Percentiles rank a stretch among this genome's conserved stretches.
Evolutionary conservation across 441 rosid species (phyloP).

Genomic region (Codiaeum variegatum): DNA sequence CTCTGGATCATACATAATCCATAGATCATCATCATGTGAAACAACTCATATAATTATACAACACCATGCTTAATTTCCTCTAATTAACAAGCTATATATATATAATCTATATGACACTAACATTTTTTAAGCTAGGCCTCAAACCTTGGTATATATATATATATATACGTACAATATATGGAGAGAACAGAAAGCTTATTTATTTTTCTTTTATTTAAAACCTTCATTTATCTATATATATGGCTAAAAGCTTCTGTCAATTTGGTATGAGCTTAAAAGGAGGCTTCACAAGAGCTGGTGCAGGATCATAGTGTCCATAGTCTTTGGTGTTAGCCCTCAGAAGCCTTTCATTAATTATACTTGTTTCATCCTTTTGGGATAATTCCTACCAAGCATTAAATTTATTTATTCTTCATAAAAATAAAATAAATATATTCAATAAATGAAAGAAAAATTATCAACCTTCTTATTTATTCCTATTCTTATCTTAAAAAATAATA

Average conservation of each 20-base stretch:
- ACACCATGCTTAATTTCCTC: not conserved
- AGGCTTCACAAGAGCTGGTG: constrained; percentile 74
- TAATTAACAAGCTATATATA: not conserved
- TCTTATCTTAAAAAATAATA: not conserved
- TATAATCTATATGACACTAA: not conserved
- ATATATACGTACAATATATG: constrained; percentile 8
- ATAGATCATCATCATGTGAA: not conserved
- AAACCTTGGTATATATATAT: constrained; percentile 22
- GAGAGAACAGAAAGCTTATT: not conserved
- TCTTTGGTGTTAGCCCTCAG: constrained; percentile 54
- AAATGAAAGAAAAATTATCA: too few species aligned
- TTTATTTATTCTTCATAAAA: too few species aligned
- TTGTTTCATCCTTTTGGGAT: constrained; percentile 14
- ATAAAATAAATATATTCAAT: too few species aligned
- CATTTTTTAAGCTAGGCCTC: not conserved
- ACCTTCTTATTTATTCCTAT: too few species aligned
- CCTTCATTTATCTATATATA: not conserved
- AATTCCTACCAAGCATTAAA: constrained; percentile 12
- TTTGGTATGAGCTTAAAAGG: constrained; percentile 97
- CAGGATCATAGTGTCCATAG: constrained; percentile 68
- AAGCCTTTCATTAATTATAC: constrained; percentile 59
- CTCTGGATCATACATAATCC: too few species aligned
- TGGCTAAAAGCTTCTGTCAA: constrained; percentile 29
- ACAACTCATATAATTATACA: not conserved
- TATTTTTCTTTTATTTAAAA: not conserved